Percentiles rank a stretch among this genome's conserved stretches.
Conservation (phyloP, 345 rosid species). For the Reutealis trisperma region DNA sequence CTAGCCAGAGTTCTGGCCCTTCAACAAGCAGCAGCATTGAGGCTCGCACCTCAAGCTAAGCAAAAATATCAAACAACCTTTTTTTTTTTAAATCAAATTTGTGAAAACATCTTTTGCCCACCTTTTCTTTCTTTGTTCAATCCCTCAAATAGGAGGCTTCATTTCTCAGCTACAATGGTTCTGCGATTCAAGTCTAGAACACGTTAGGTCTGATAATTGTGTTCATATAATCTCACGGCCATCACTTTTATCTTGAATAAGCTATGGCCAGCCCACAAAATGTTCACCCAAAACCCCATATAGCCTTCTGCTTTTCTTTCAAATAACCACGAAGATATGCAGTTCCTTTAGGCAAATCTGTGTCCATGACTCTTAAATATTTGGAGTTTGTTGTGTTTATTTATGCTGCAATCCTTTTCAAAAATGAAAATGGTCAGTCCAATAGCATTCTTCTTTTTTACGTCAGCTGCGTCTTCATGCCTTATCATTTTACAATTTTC, state of each 20-base stretch:
- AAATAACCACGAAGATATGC: conserved; percentile 44
- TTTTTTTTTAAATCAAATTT: conserved; percentile 31
- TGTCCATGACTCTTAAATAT: conserved; percentile 20
- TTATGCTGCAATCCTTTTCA: conserved; percentile 31
- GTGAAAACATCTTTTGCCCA: conserved; percentile 16
- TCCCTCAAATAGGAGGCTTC: conserved; percentile 42
- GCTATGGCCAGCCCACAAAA: conserved; percentile 34
- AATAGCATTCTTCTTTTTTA: conserved; percentile 27
- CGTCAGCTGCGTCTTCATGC: conserved; percentile 29
- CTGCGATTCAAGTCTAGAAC: conserved; percentile 45
- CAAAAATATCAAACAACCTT: conserved; percentile 21
- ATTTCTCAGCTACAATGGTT: conserved; percentile 31
- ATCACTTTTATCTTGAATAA: conserved; percentile 37
- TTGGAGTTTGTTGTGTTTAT: conserved; percentile 37
- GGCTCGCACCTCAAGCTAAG: conserved; percentile 35
- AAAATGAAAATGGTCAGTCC: conserved; percentile 21
- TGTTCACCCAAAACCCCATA: conserved; percentile 33
- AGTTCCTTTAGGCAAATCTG: conserved; percentile 29
- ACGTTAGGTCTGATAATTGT: conserved; percentile 33
- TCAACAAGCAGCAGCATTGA: conserved; percentile 33
- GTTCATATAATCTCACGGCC: conserved; percentile 22
- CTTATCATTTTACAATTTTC: conserved; percentile 21
- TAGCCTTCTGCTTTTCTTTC: conserved; percentile 38
- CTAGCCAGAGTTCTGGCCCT: conserved; percentile 50
- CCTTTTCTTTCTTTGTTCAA: conserved; percentile 25